Evolutionary conservation across 495 filamentous ascomycete species (phyloP), one percentile per base, ranked within the genome.

Genomic region (Podospora pseudoanserina): DNA sequence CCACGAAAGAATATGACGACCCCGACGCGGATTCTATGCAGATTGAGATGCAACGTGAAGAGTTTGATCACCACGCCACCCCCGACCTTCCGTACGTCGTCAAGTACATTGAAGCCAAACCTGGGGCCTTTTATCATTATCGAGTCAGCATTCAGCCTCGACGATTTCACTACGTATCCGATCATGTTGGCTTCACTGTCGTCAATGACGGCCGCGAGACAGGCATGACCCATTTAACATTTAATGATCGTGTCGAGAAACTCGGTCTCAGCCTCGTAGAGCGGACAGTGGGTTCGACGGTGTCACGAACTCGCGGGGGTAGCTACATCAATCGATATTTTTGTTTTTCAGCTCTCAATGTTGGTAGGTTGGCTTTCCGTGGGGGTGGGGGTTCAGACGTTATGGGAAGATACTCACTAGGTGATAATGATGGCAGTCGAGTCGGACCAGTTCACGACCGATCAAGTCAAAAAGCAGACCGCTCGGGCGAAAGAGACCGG

Each of bases 1-100:
- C 70, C 2, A 66, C 74, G 3, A 23, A 58, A 3, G 80, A 82
- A 11, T 81, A 80, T 59, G 68, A 76, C 2, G 68, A 79, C 26
- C 69, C 71, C 18, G 65, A 67, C 19, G 64, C 20, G 0, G 5
- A 55, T 28, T 19, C 39, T 1, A n/a, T 30, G 39, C 23, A 20
- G 11, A 9, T 4, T 2, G 28, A 55, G 4, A 26, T 4, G 1
- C 2, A 15, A 15, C 2, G 6, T 19, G 55, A 58, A 7, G 55
- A 58, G 9, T 58, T 58, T 18, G 55, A 58, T n/a, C 23, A 58
- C n/a, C 55, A 19, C 5, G 9, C 6, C 16, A 11, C 9, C 1
- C 9, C 23, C 15, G 11, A 1, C 32, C 18, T 34, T 2, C 68
- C 64, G 0, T 56, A 66, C 23, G 15, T 65, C 0, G 30, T 71